Base-by-base conservation (phyloP, 2,329 filamentous ascomycete genomes). In the Arthrocladium fulminans region DNA sequence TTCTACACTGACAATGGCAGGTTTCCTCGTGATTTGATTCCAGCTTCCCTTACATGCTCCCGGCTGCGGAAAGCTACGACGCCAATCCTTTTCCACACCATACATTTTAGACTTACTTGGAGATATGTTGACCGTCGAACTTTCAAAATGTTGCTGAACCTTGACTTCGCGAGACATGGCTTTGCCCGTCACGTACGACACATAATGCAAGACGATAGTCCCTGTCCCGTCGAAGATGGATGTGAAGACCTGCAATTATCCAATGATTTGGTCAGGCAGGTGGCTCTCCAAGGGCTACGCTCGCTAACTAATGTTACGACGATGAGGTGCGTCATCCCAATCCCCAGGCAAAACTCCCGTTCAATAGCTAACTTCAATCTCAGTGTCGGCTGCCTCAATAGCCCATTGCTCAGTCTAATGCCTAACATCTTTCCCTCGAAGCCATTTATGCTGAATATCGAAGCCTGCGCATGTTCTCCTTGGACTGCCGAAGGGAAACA, bases 131-230 rank as follows among this genome's bases (percentile, higher is more conserved):
- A 47, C 22, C 12, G 17, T n/a, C 32, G 44, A 7, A 47, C 32
- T 27, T 39, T 47, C 22, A 25, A 47, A 12, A 17, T 47, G 15
- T 24, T 47, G 24, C 15, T 47, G 4, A 29, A 47, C 23, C 32
- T 47, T 23, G 15, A 39, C 13, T 10, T 47, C 9, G 35, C 34
- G 6, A 32, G 32, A 3, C 22, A 45, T 23, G 29, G 15, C 17
- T 30, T 47, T 17, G 44, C 44, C 29, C 35, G 40, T 23, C 19
- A 52, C 56, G 39, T 49, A 51, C 32, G 54, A 48, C 43, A 48
- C 29, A 13, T 32, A 39, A 10, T 37, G 32, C 43, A 45, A 22
- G 9, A 47, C 34, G 44, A 47, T 20, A 20, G 13, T 23, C 20
- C 23, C 20, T 13, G n/a, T 24, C 17, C 20, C 17, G 13, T 6